These are phyloP conservation scores for Arabidopsis lyrata DNA, from an alignment of 441 rosid genomes.

Conservation along the genomic window DNA sequence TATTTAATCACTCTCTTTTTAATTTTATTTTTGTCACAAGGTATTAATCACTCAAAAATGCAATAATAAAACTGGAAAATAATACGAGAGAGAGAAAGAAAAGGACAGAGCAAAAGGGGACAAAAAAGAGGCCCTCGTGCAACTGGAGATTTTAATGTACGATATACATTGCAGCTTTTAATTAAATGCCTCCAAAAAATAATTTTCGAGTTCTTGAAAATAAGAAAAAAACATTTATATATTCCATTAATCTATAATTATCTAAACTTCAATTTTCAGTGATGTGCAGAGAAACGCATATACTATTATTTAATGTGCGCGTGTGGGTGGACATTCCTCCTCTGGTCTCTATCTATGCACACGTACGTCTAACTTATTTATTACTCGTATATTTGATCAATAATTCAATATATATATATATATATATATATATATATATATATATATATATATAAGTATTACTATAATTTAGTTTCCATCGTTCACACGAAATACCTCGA, in stretches of 20 bases:
- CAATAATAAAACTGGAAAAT: constrained; percentile 47
- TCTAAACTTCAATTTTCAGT: constrained; percentile 26
- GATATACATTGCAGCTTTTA: constrained; percentile 35
- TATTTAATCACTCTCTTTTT: no score
- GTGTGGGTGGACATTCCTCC: constrained; percentile 48
- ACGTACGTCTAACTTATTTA: constrained; percentile 32
- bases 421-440: background rate
- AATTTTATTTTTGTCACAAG: no score
- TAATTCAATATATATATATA: background rate
- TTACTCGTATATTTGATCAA: background rate
- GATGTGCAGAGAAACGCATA: constrained; percentile 32
- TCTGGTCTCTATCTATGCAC: constrained; percentile 45
- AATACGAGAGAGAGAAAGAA: constrained; percentile 35
- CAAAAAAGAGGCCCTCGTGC: constrained; percentile 78
- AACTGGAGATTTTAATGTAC: constrained; percentile 51
- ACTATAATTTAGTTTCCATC: background rate
- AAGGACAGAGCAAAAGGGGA: constrained; percentile 47
- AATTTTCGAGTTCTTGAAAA: constrained; percentile 24
- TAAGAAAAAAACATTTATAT: constrained; percentile 8
- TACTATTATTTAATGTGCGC: constrained; percentile 39
- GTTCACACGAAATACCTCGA: constrained; percentile 26
- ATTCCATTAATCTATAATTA: constrained; percentile 29
- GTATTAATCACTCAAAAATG: constrained; percentile 8
- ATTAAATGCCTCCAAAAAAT: constrained; percentile 13
- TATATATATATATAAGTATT: background rate